Percentiles rank a stretch among this genome's conserved stretches.
Evolutionary conservation across 495 filamentous ascomycete species (phyloP).

Genomic region (Astrocystis sublimbata): DNA sequence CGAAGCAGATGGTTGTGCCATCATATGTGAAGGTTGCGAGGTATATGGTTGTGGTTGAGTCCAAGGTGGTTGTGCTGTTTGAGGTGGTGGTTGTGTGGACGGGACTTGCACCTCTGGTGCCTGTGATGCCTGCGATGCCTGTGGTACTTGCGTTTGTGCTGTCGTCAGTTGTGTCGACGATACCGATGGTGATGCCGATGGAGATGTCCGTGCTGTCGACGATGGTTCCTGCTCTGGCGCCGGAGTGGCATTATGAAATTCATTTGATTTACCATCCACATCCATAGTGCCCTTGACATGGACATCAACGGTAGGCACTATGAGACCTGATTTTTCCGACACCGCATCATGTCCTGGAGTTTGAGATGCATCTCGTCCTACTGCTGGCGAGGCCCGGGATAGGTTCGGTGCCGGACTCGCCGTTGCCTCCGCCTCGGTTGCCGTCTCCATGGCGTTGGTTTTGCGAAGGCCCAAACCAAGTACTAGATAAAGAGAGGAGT

Average conservation of each 20-base stretch:
- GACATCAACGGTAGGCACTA: background rate
- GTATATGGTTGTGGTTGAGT: background rate
- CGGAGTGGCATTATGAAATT: background rate
- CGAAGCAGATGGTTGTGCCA: background rate
- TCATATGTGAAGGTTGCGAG: background rate
- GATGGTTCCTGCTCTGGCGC: slow-evolving; percentile 16
- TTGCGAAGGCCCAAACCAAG: background rate
- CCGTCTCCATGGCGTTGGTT: background rate
- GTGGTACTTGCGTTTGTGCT: too few relatives aligned
- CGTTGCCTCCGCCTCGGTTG: background rate
- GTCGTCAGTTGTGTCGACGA: too few relatives aligned
- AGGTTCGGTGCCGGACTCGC: background rate
- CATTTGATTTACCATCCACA: background rate
- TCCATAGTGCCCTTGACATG: background rate
- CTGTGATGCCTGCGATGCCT: too few relatives aligned
- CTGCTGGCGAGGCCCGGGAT: background rate
- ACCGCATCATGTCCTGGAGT: background rate
- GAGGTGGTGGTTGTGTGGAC: background rate
- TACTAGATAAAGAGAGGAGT: background rate
- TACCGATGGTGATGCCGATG: too few relatives aligned
- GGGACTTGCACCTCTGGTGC: too few relatives aligned
- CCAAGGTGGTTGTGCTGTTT: background rate
- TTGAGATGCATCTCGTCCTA: background rate
- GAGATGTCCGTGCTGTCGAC: slow-evolving; percentile 42
- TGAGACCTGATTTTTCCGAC: background rate